Evolutionary conservation across 208 protist genomes (phyloP), one percentile per base, ranked within the genome.

Genomic region (Trypanosoma avium): DNA sequence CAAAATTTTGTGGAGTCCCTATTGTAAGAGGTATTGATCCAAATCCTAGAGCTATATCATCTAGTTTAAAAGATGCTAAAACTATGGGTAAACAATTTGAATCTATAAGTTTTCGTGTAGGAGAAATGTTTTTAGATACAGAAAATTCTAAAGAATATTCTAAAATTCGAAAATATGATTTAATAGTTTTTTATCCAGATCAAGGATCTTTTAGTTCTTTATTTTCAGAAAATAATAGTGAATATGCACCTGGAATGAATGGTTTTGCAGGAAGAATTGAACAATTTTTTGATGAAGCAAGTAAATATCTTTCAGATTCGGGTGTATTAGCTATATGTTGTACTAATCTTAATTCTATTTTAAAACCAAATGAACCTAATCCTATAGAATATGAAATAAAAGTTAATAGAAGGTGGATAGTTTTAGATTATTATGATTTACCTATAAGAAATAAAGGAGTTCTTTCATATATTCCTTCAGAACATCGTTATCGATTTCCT

Each of bases 381-480:
- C 88, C 88, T 22, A 82, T 97, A 26, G 91, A 97, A 73, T 95
- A 93, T 61, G 91, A 97, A 67, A 77, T 97, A 6, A 94, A 95
- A 57, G 49, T 82, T 0, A 93, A 95, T 57, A 66, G 91, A 21
- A 79, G 88, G 10, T 95, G 86, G 75, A 79, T 97, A 15, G 52
- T 97, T n/a, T 60, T 97, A n/a, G 91, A 97, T 58, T 97, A 97
- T 52, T 97, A 91, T 55, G 91, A 97, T 61, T 33, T 83, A 15
- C 79, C 82, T 3, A 63, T 94, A n/a, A 70, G 72, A 10, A 78
- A 59, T 48, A 75, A 72, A 15, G 75, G 67, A 9, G 22, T 58
- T 54, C 30, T 70, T 42, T 63, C 52, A n/a, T 49, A 69, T 33
- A 54, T 52, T 6, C 61, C 57, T 26, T 43, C 48, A 8, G 63